Conservation (phyloP, 441 rosid genomes). For the Dalechampia spathulata region DNA sequence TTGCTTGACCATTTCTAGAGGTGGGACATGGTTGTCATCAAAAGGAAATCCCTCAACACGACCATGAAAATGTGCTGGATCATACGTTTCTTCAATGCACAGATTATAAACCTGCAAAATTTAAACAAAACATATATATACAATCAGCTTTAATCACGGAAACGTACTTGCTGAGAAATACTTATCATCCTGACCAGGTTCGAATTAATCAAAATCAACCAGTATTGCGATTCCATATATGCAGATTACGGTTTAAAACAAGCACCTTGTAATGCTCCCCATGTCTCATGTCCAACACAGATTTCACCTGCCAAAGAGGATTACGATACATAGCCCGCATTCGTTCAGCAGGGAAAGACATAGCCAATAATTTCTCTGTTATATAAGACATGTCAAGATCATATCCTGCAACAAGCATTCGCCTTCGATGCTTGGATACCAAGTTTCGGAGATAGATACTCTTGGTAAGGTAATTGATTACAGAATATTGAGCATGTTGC, state of each 20-base stretch:
- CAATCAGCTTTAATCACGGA: not conserved
- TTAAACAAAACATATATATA: not conserved
- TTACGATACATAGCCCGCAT: conserved; percentile 82
- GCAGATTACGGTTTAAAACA: not conserved
- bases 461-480: conserved; percentile 45
- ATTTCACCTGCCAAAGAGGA: conserved; percentile 93
- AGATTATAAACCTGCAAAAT: conserved; percentile 57
- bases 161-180: too few species aligned
- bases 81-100: conserved; percentile 73
- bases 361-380: conserved; percentile 60
- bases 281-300: conserved; percentile 81
- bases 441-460: conserved; percentile 58
- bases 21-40: conserved; percentile 92
- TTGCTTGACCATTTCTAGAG: conserved; percentile 56
- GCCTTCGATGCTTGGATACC: conserved; percentile 79
- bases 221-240: too few species aligned
- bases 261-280: conserved; percentile 68
- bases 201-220: too few species aligned
- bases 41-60: conserved; percentile 77
- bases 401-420: conserved; percentile 71
- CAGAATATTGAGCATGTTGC: conserved; percentile 22
- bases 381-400: conserved; percentile 95
- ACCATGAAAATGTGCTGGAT: conserved; percentile 65
- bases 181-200: too few species aligned
- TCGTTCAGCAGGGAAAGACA: conserved; percentile 87